Conservation (phyloP, 2,329 filamentous ascomycete genomes). For the Fusarium dimerum region DNA sequence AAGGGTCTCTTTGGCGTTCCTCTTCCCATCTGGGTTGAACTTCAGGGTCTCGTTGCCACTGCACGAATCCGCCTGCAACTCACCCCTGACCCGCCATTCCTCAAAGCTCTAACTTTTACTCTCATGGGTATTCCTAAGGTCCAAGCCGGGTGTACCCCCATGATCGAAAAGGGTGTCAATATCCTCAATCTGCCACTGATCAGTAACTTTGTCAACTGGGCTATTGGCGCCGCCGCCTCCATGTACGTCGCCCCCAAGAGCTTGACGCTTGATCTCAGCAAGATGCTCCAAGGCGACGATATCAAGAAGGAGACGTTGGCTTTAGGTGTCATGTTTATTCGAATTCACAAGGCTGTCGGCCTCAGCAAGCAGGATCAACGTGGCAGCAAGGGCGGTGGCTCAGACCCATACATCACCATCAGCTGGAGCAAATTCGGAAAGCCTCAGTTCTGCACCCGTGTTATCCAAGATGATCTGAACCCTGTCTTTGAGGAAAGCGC, state of each 20-base stretch:
- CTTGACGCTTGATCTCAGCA: slow-evolving; percentile 86
- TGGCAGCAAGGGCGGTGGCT: slow-evolving; percentile 82
- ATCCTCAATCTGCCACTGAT: slow-evolving; percentile 90
- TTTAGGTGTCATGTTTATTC: slow-evolving; percentile 86
- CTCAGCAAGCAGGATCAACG: slow-evolving; percentile 89
- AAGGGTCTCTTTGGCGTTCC: slow-evolving; percentile 88
- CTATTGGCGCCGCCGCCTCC: slow-evolving; percentile 80
- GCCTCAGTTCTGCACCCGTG: slow-evolving; percentile 94
- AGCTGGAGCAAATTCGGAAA: slow-evolving; percentile 97
- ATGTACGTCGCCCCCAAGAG: slow-evolving; percentile 96
- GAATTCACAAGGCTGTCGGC: slow-evolving; percentile 83
- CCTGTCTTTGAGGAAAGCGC: slow-evolving; percentile 89
- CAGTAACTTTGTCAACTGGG: slow-evolving; percentile 95
- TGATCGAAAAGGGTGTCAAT: slow-evolving; percentile 89
- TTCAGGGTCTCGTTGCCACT: slow-evolving; percentile 89
- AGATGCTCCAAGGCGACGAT: slow-evolving; percentile 87
- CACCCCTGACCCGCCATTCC: slow-evolving; percentile 86
- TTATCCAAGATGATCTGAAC: slow-evolving; percentile 93
- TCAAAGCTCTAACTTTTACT: slow-evolving; percentile 90
- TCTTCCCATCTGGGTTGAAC: slow-evolving; percentile 83
- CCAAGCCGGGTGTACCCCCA: slow-evolving; percentile 84
- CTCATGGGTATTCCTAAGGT: slow-evolving; percentile 93
- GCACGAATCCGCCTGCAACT: slow-evolving; percentile 80
- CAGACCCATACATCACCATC: slow-evolving; percentile 93
- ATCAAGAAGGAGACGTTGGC: slow-evolving; percentile 88